Evolutionary conservation across 345 rosid species (phyloP), one percentile per base, ranked within the genome.

Genomic region (Hypericum perforatum): DNA sequence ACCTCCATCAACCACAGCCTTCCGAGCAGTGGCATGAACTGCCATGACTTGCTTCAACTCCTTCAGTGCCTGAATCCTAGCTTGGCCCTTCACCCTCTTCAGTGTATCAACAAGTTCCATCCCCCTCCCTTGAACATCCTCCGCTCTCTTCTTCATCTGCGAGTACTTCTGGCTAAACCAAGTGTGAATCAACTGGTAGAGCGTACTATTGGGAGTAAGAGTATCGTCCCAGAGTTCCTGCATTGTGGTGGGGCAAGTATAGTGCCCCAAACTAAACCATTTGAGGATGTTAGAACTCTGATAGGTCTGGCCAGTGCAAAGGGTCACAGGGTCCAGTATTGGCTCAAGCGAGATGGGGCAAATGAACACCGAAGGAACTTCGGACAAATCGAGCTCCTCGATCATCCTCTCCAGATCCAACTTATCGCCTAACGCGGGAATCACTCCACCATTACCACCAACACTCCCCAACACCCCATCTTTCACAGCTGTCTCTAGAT

Each of bases 311-410:
- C 86, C 90, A 0, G 90, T 82, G 78, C 86, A 82, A 50, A 82
- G 78, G 9, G 90, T 82, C 9, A 82, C 84, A 15, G 90, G 90
- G 63, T 82, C 84, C 62, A 67, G 80, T 86, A 82, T 82, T 54
- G 83, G 83, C 59, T 82, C 90, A n/a, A 82, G 72, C 15, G 90
- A 82, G 61, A 82, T 82, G n/a, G 86, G 86, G 57, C 90, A 82
- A 7, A 82, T 76, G 57, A 82, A 82, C 40, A 82, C 90, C 9
- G 82, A 67, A 40, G 86, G 86, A 42, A 79, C 66, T 48, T 82
- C 87, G 1, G 73, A 58, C 39, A 66, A 65, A 54, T 48, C 52
- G 9, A 48, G 32, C 29, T 48, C 52, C 22, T 48, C 29, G 16
- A 48, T 48, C 52, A 48, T 48, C 37, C 16, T 48, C 52, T 48